These are phyloP conservation scores for Sphagnum contortum DNA, from an alignment of 225 moss, liverwort and hornwort species.

Conservation along the genomic window DNA sequence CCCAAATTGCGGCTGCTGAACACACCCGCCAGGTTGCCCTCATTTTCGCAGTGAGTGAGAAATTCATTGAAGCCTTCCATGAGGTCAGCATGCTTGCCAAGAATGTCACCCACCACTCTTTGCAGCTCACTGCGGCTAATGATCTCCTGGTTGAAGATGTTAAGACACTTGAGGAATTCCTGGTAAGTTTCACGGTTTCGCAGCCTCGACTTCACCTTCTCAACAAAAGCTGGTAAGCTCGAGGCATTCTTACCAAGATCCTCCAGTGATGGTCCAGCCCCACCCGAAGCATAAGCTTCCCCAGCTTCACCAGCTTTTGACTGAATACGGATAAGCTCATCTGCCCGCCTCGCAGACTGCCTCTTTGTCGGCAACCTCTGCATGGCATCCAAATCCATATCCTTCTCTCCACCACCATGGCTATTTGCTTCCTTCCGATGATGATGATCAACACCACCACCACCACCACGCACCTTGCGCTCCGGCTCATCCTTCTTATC, in stretches of 20 bases:
- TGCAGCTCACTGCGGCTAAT: slow-evolving; percentile 84
- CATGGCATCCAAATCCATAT: slow-evolving; percentile 61
- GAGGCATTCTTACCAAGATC: slow-evolving; percentile 52
- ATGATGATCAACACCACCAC: slow-evolving; percentile 19
- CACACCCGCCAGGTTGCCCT: slow-evolving; percentile 75
- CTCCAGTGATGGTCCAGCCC: slow-evolving; percentile 38
- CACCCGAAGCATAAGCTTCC: slow-evolving; percentile 47
- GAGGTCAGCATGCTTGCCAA: slow-evolving; percentile 91
- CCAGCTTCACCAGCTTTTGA: slow-evolving; percentile 77
- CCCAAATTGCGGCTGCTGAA: slow-evolving; percentile 61
- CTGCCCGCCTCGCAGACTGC: slow-evolving; percentile 80
- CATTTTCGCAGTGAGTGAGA: slow-evolving; percentile 78
- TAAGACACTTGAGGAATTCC: slow-evolving; percentile 91
- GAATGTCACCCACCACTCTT: slow-evolving; percentile 72
- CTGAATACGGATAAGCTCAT: slow-evolving; percentile 86
- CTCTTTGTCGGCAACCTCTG: slow-evolving; percentile 70
- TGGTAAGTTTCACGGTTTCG: slow-evolving; percentile 89
- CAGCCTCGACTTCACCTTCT: slow-evolving; percentile 80
- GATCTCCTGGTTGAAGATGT: slow-evolving; percentile 96
- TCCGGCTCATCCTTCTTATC: slow-evolving; percentile 49
- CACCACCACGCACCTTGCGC: slow-evolving; percentile 41
- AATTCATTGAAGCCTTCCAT: slow-evolving; percentile 97
- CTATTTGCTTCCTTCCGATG: too few species aligned
- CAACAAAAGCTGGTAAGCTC: slow-evolving; percentile 66
- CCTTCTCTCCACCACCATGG: slow-evolving; percentile 39